These are phyloP conservation scores for Lipomyces yamadae DNA, from an alignment of 805 yeast species.

Conservation along the genomic window DNA sequence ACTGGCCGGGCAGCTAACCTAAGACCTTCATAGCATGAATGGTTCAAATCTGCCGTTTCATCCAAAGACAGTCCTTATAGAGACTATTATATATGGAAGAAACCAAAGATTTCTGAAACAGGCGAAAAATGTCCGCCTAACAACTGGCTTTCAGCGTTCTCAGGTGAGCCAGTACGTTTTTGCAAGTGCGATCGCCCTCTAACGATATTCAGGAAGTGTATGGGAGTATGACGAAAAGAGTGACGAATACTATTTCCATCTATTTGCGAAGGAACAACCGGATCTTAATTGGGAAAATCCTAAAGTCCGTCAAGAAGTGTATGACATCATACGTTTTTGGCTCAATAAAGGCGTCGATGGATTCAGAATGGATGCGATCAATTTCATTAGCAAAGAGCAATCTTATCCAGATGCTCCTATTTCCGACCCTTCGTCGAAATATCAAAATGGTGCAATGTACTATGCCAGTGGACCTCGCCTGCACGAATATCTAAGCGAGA, in stretches of 20 bases:
- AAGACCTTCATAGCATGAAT: constrained; percentile 52
- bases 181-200: not conserved
- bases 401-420: constrained; percentile 57
- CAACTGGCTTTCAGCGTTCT: constrained; percentile 59
- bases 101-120: constrained; percentile 49
- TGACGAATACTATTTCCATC: constrained; percentile 59
- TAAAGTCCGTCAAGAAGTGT: constrained; percentile 49
- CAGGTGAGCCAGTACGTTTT: not conserved
- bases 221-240: constrained; percentile 62
- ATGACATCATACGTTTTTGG: constrained; percentile 60
- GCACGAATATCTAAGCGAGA: constrained; percentile 62
- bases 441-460: constrained; percentile 50
- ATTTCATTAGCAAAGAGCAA: constrained; percentile 57
- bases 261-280: constrained; percentile 62
- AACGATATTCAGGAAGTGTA: constrained; percentile 48
- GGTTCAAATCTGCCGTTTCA: constrained; percentile 62
- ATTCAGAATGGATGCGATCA: constrained; percentile 63
- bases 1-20: not conserved
- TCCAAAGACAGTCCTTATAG: constrained; percentile 59
- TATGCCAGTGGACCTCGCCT: constrained; percentile 58
- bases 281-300: constrained; percentile 67
- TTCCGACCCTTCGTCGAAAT: constrained; percentile 47
- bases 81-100: constrained; percentile 67
- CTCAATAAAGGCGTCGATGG: constrained; percentile 62
- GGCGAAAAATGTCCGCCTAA: constrained; percentile 62